Percentiles rank a stretch among this genome's conserved stretches.
Conservation (phyloP, 805 yeast genomes). For the Ogataea degrootiae region DNA sequence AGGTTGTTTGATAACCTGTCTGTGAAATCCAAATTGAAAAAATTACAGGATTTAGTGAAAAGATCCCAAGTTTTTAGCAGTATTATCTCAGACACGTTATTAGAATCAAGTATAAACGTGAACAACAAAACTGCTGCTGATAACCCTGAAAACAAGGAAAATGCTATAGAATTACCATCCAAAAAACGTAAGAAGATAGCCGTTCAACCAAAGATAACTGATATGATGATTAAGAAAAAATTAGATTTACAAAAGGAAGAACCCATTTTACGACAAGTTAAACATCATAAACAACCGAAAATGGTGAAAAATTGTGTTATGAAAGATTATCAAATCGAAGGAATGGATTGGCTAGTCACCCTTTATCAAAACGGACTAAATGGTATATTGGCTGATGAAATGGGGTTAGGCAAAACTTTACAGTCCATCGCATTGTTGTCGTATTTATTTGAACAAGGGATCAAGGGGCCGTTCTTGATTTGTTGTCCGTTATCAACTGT, state of each 20-base stretch:
- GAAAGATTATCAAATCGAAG: conserved; percentile 84
- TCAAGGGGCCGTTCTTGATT: conserved; percentile 71
- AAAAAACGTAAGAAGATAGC: background rate
- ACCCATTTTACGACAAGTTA: conserved; percentile 6
- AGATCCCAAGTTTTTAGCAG: conserved; percentile 84
- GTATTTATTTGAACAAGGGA: conserved; percentile 72
- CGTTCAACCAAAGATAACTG: conserved; percentile 13
- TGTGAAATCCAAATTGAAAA: conserved; percentile 54
- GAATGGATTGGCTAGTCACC: conserved; percentile 86
- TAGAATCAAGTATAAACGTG: conserved; percentile 39
- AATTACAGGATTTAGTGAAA: conserved; percentile 72
- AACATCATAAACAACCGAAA: conserved; percentile 43
- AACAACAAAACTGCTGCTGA: background rate
- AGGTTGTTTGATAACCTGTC: conserved; percentile 40
- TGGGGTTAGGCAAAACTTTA: conserved; percentile 94
- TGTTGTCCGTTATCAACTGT: conserved; percentile 84
- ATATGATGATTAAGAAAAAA: conserved; percentile 13
- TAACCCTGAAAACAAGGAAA: background rate
- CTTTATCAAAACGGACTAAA: conserved; percentile 90
- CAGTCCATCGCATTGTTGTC: conserved; percentile 80
- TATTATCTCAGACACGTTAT: conserved; percentile 75
- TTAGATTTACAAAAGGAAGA: conserved; percentile 18
- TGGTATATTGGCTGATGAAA: conserved; percentile 95
- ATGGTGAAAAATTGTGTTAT: conserved; percentile 52
- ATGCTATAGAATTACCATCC: conserved; percentile 11